A percentile compares a stretch with the other conserved stretches of the same genome.
Conservation (phyloP, 164 flowering plant genomes). For the Macadamia integrifolia region DNA sequence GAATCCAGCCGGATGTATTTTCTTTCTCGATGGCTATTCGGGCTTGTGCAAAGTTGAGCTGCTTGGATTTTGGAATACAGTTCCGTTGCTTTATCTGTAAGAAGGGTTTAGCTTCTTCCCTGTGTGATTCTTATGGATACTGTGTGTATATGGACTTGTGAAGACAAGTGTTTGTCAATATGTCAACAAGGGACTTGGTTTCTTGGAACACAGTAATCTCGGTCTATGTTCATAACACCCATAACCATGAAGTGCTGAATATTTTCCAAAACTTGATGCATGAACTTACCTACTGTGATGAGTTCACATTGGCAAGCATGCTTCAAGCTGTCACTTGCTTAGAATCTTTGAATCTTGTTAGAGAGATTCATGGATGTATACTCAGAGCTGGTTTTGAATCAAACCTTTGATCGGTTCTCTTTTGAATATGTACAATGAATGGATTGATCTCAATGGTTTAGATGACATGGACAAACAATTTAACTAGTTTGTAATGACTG, state of each 20-base stretch:
- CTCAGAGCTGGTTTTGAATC: conserved; percentile 26
- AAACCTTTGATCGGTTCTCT: conserved; percentile 22
- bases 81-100: conserved; percentile 24
- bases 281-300: conserved; percentile 18
- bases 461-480: background rate
- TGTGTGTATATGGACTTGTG: conserved; percentile 21
- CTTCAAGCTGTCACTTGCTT: conserved; percentile 22
- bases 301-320: conserved; percentile 22
- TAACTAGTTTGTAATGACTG: too few species aligned
- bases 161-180: conserved; percentile 16
- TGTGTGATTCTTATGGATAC: conserved; percentile 31
- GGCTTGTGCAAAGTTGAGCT: conserved; percentile 20
- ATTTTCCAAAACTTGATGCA: conserved; percentile 19
- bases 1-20: conserved; percentile 19
- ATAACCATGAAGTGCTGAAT: conserved; percentile 18
- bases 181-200: conserved; percentile 24
- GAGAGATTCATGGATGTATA: conserved; percentile 24
- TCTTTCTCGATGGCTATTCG: conserved; percentile 21
- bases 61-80: conserved; percentile 24
- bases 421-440: conserved; percentile 30
- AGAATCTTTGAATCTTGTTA: conserved; percentile 16
- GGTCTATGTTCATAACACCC: conserved; percentile 21
- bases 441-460: conserved; percentile 14
- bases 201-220: conserved; percentile 30
- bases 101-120: conserved; percentile 18